A percentile compares a stretch with the other conserved stretches of the same genome.
Evolutionary conservation across 2,329 filamentous ascomycete species (phyloP).

Genomic region (Nectriaceae sp.): DNA sequence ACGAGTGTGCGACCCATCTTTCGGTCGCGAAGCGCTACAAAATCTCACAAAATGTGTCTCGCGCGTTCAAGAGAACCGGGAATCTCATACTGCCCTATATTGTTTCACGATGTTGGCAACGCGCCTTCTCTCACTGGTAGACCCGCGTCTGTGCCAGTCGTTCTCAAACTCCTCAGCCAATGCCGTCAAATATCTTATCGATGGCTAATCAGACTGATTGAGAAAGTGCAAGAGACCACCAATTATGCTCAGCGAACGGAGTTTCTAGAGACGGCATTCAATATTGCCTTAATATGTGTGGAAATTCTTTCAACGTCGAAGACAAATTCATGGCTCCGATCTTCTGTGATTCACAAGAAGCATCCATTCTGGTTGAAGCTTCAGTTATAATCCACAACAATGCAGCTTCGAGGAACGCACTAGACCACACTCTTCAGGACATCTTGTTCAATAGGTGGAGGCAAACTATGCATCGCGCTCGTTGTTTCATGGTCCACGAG

Average conservation of each 20-base stretch:
- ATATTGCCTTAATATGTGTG: constrained; percentile 11
- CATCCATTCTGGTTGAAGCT: constrained; percentile 17
- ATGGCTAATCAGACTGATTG: constrained; percentile 12
- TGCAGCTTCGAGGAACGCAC: background rate
- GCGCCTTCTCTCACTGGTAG: constrained; percentile 14
- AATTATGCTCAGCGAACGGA: constrained; percentile 11
- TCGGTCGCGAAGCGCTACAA: constrained; percentile 7
- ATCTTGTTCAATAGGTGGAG: constrained; percentile 13
- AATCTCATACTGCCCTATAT: constrained; percentile 19
- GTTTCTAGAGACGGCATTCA: constrained; percentile 5
- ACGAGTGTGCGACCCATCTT: constrained; percentile 3
- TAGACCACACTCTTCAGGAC: background rate
- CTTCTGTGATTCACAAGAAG: constrained; percentile 7
- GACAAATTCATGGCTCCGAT: background rate
- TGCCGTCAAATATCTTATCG: constrained; percentile 12
- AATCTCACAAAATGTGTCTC: constrained; percentile 2
- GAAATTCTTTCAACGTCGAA: constrained; percentile 19
- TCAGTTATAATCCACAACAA: constrained; percentile 14
- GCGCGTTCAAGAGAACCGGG: constrained; percentile 23
- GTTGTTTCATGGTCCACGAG: background rate
- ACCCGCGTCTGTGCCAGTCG: accelerated
- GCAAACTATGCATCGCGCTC: constrained; percentile 13
- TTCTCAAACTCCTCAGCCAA: constrained; percentile 4
- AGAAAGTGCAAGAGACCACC: constrained; percentile 2
- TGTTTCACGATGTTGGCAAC: constrained; percentile 18